phyloP scores from a whole-genome alignment of 2,329 filamentous ascomycete genomes.

The Graphilbum fragrans region DNA sequence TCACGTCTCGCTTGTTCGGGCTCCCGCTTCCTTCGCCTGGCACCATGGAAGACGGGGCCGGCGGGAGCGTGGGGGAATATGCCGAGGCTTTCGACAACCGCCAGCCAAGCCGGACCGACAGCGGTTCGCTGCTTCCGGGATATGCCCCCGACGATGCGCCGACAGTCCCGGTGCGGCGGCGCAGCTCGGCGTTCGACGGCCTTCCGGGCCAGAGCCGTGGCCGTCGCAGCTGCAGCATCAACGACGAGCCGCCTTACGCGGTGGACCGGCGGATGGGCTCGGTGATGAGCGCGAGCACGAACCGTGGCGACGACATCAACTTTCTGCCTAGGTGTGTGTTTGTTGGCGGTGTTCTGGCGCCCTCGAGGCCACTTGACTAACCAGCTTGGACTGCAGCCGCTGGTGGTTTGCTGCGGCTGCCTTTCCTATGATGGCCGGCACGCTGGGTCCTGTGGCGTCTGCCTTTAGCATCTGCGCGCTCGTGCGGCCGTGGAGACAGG shows the following conservation, averaged over 20 bases:
- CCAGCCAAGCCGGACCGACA: too few species aligned
- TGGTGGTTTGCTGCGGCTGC: slow-evolving; percentile 55
- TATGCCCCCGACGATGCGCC: too few species aligned
- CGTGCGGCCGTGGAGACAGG: slow-evolving; percentile 66
- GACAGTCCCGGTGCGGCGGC: too few species aligned
- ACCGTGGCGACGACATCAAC: background rate
- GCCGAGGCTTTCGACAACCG: too few species aligned
- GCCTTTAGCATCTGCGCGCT: slow-evolving; percentile 79
- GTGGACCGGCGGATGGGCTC: background rate
- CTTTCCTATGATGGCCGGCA: slow-evolving; percentile 71
- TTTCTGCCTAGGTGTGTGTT: background rate
- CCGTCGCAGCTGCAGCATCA: too few species aligned
- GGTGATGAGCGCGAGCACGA: background rate
- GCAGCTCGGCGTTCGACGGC: too few species aligned
- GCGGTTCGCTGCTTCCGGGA: too few species aligned
- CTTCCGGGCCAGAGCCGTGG: too few species aligned
- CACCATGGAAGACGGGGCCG: too few species aligned
- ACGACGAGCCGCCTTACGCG: background rate
- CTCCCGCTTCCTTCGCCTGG: too few species aligned
- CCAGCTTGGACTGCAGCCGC: slow-evolving; percentile 28
- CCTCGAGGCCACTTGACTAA: background rate
- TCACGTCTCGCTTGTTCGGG: too few species aligned
- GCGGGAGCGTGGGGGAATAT: too few species aligned
- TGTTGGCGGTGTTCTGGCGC: background rate
- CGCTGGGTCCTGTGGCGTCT: slow-evolving; percentile 75